A percentile compares a stretch with the other conserved stretches of the same genome.
Evolutionary conservation across 495 filamentous ascomycete genomes (phyloP).

Genomic region (Tuber microsphaerosporum): DNA sequence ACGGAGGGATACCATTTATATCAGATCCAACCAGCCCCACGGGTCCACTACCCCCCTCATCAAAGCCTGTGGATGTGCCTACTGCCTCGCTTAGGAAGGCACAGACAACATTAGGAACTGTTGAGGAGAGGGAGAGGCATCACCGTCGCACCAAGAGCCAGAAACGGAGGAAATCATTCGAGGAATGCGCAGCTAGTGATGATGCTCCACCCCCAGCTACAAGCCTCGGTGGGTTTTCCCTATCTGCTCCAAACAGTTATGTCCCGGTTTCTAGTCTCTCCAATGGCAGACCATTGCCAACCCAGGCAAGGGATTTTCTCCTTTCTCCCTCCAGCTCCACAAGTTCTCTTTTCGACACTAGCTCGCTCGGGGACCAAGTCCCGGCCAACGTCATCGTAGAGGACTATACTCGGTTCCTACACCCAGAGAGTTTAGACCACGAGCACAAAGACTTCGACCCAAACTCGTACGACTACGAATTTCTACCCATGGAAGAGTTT

Average conservation of each 20-base stretch:
- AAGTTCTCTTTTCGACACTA: conserved; percentile 33
- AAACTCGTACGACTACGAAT: conserved; percentile 30
- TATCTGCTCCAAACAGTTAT: conserved; percentile 34
- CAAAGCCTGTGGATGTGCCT: conserved; percentile 27
- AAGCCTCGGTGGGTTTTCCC: conserved; percentile 22
- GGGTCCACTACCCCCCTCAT: conserved; percentile 17
- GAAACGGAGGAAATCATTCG: conserved; percentile 33
- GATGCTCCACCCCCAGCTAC: conserved; percentile 32
- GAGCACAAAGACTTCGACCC: conserved; percentile 34
- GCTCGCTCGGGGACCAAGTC: conserved; percentile 28
- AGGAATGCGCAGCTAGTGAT: conserved; percentile 33
- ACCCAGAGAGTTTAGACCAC: conserved; percentile 16
- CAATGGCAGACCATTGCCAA: conserved; percentile 21
- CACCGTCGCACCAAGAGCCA: conserved; percentile 32
- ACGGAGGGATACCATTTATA: conserved; percentile 30
- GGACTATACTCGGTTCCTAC: conserved; percentile 27
- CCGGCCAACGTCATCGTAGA: conserved; percentile 30
- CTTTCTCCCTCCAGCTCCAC: conserved; percentile 34
- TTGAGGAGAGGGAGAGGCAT: conserved; percentile 14
- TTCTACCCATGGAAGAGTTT: conserved; percentile 34
- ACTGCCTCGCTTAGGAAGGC: conserved; percentile 8
- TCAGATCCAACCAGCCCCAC: conserved; percentile 19
- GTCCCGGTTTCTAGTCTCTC: conserved; percentile 30
- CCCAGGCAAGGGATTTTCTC: conserved; percentile 24
- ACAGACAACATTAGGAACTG: conserved; percentile 9